These are phyloP conservation scores for Leucocoprinus sp. DNA, from an alignment of 768 basidiomycete genomes.

Conservation along the genomic window DNA sequence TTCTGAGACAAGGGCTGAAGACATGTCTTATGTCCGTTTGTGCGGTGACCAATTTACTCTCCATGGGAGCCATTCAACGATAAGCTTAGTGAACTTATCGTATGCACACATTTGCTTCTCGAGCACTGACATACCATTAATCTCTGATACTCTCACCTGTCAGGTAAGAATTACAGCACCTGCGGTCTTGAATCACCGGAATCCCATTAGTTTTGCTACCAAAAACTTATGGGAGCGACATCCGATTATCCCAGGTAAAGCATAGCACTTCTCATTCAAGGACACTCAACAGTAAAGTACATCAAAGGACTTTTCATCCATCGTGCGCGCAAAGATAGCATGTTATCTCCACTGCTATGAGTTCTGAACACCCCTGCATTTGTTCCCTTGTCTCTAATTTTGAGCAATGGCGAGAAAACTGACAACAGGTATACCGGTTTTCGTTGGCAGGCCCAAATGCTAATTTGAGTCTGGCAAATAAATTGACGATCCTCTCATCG, in stretches of 20 bases:
- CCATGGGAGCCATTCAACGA: conserved; percentile 5
- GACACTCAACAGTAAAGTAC: not conserved
- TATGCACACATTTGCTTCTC: conserved; percentile 12
- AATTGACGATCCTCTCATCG: conserved; percentile 14
- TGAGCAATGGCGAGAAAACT: conserved; percentile 24
- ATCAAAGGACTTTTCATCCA: conserved; percentile 14
- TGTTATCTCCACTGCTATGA: conserved; percentile 12
- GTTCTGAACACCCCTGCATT: not conserved
- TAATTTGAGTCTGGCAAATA: conserved; percentile 13
- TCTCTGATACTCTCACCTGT: too few species aligned
- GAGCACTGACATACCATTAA: not conserved
- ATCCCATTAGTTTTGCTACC: conserved; percentile 17
- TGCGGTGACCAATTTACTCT: conserved; percentile 7
- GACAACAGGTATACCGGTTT: conserved; percentile 16
- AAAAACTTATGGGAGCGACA: conserved; percentile 17
- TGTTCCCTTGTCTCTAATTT: conserved; percentile 17
- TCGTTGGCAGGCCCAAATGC: not conserved
- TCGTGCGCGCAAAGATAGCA: conserved; percentile 15
- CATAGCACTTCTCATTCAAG: not conserved
- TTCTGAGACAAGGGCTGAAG: not conserved
- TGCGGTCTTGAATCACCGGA: conserved; percentile 14
- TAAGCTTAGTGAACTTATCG: conserved; percentile 13
- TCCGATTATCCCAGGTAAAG: conserved; percentile 13
- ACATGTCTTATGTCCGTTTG: conserved; percentile 12
- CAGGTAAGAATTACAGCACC: conserved; percentile 11